Base-by-base conservation (phyloP, 352 stramenopile species). In the Globisporangium polare region DNA sequence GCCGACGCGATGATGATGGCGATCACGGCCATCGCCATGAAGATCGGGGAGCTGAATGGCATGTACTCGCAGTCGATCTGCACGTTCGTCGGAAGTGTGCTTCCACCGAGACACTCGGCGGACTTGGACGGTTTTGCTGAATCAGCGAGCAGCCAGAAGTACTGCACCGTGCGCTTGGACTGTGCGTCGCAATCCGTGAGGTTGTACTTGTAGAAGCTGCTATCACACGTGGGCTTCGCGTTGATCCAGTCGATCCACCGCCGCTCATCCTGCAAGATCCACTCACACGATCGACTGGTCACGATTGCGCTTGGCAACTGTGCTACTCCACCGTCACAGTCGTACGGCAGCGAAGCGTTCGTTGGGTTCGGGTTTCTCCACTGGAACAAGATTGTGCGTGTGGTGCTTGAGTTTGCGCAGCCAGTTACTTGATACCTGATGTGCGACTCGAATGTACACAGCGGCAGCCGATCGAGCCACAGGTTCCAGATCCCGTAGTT, bases 401-500 rank as follows among this genome's bases (percentile, higher is more conserved):
- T 20, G 5, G 57, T 26, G 35, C 13, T 63, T n/a, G 35, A 54
- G 22, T 68, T 53, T 13, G 63, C 68, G 47, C 67, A 80, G n/a
- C 69, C 68, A 20, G 26, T 24, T 10, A 81, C 26, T 0, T 27
- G 43, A 55, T 76, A 74, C 4, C 50, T 45, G 5, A 83, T 62
- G 57, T 83, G 64, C 8, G 77, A 22, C 27, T 39, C 42, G 31
- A 62, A 53, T 33, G 6, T n/a, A 47, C 69, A 76, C 26, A 69
- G 20, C 4, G 62, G 66, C 49, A 85, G 12, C 18, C 61, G 70
- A 2, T 79, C 66, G 0, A 80, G 9, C 78, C 76, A 88, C 0
- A 69, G 35, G 17, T 55, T 69, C 78, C 74, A 88, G 6, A 59
- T 29, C 9, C 69, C 58, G 27, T 80, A 89, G 46, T 86, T 89